A percentile compares a stretch with the other conserved stretches of the same genome.
phyloP scores from a whole-genome alignment of 495 filamentous ascomycete genomes.

The Daldinia bambusicola region DNA sequence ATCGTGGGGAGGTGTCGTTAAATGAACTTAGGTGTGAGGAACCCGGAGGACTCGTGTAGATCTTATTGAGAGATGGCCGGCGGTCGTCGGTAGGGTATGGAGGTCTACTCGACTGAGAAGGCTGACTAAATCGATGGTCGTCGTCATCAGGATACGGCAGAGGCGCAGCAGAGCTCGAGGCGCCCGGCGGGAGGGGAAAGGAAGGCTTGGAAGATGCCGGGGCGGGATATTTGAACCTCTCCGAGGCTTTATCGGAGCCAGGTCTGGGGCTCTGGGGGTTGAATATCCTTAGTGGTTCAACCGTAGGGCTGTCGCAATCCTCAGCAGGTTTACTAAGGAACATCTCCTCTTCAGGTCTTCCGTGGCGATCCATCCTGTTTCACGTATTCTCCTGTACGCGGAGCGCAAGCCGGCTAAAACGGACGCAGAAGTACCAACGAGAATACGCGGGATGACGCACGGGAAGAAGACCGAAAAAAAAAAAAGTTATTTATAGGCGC shows the following conservation, averaged over 20 bases:
- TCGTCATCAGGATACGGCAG: constrained; percentile 84
- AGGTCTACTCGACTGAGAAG: constrained; percentile 53
- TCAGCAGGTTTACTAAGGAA: constrained; percentile 71
- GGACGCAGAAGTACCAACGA: constrained; percentile 25
- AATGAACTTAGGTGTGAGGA: constrained; percentile 48
- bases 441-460: constrained; percentile 44
- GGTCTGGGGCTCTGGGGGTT: constrained; percentile 69
- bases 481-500: constrained; percentile 47
- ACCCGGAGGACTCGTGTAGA: constrained; percentile 50
- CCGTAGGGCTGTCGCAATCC: constrained; percentile 73
- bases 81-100: constrained; percentile 62
- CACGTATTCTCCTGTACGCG: constrained; percentile 42
- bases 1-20: constrained; percentile 56
- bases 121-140: constrained; percentile 54
- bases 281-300: constrained; percentile 87
- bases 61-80: constrained; percentile 49
- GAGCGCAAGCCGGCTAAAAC: constrained; percentile 26
- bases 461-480: constrained; percentile 16
- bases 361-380: constrained; percentile 60
- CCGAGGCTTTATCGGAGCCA: constrained; percentile 55
- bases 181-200: constrained; percentile 69
- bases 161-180: constrained; percentile 70
- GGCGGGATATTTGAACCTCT: constrained; percentile 61
- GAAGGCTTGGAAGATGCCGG: constrained; percentile 56
- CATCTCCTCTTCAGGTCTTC: constrained; percentile 77